Base-by-base conservation (phyloP, 495 filamentous ascomycete genomes). In the Lasiosphaeriaceae sp. region DNA sequence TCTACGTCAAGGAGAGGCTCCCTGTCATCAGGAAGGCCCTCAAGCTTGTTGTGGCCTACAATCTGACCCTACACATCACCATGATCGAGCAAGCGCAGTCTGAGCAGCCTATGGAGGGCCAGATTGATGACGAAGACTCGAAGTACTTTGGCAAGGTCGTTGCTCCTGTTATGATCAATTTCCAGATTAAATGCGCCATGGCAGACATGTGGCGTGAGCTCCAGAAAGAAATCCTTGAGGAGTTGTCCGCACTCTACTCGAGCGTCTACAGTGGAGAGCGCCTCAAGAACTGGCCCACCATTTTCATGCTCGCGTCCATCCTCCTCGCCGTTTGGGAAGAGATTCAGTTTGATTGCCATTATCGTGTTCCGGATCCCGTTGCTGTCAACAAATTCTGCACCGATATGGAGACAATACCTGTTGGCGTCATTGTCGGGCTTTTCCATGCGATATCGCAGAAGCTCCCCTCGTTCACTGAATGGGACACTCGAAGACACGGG, bases 371-470 rank as follows among this genome's bases (percentile, higher is more conserved):
- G 12, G 91, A 96, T 70, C 79, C 86, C 24, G 77, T 82, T 44
- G 87, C 87, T 6, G 90, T 95, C 23, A 82, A 90, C 57, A 95
- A 94, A 73, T 96, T 96, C 82, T 96, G 90, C 79, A 80, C 77
- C 44, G 92, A 96, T 58, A 96, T 96, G 92, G 92, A 96, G 80
- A 86, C 85, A 11, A 92, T 88, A 31, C 92, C 92, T 1, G 92
- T 96, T 50, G 92, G 91, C 59, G 92, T 96, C 70, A 93, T 96
- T 64, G 90, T 94, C 51, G 90, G 92, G 31, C 81, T 96, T 31
- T 96, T 96, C 86, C 87, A 91, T 60, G 92, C 92, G 65, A 96
- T 96, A 70, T 96, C 91, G 6, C 90, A 95, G 73, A 95, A 96
- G 74, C 79, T 96, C 46, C 92, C 92, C 7, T 81, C 90, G 2